Base-by-base conservation (phyloP, 805 yeast species). In the Alloascoidea africana region DNA sequence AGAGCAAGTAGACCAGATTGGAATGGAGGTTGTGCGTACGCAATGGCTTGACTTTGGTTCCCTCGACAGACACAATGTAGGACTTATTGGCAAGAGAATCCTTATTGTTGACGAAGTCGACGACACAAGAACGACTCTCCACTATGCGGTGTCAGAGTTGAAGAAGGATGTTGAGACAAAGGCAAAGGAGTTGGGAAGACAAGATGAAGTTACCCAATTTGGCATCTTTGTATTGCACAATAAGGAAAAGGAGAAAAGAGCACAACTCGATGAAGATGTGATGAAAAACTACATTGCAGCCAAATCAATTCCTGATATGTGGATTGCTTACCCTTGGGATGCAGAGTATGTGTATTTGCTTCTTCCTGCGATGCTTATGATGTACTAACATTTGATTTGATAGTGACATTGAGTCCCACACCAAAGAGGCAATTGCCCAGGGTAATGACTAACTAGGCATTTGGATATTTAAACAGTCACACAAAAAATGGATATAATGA, bases 321-420 rank as follows among this genome's bases (percentile, higher is more conserved):
- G 93, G 93, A 80, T 77, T 46, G 87, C 91, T 16, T 81, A 81
- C 50, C 93, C 93, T 35, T 81, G 93, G 93, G 91, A 81, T 54
- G 69, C 80, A 14, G 66, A 68, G 40, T 87, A 81, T 54, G 80
- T 81, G 50, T 85, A 76, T 16, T 63, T 60, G 54, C 91, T n/a
- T n/a, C n/a, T n/a, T n/a, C n/a, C n/a, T n/a, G n/a, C n/a, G n/a
- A n/a, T n/a, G n/a, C n/a, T n/a, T n/a, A n/a, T n/a, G n/a, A n/a
- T n/a, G n/a, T n/a, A n/a, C n/a, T n/a, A n/a, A n/a, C n/a, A n/a
- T n/a, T n/a, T n/a, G n/a, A n/a, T n/a, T n/a, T n/a, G n/a, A n/a
- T n/a, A n/a, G n/a, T n/a, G n/a, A n/a, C n/a, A n/a, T n/a, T n/a
- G n/a, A n/a, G n/a, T n/a, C n/a, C n/a, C n/a, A n/a, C n/a, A n/a